These are phyloP conservation scores for Setaria viridis DNA, from an alignment of 202 grass and related monocot genomes.

Conservation along the genomic window DNA sequence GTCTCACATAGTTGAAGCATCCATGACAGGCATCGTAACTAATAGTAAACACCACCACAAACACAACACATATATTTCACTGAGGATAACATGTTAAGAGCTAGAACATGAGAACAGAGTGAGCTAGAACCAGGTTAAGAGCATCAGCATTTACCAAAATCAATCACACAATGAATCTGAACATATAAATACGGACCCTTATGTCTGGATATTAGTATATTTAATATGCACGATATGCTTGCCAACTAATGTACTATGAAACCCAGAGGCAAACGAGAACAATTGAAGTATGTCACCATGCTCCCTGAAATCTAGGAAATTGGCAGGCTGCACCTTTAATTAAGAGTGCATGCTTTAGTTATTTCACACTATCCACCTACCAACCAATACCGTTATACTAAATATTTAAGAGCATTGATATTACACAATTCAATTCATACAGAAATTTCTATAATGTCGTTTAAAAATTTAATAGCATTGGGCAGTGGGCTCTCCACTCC, in stretches of 20 bases:
- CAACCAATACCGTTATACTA: neutral
- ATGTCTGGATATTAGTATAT: neutral
- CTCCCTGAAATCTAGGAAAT: neutral
- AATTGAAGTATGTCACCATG: neutral
- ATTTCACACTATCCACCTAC: constrained; percentile 12
- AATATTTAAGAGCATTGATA: neutral
- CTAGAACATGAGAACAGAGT: neutral
- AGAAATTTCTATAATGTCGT: neutral
- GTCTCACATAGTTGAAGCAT: constrained; percentile 1
- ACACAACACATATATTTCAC: neutral
- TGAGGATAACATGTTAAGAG: neutral
- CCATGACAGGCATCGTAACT: neutral
- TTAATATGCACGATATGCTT: neutral
- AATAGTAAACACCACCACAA: constrained; percentile 29
- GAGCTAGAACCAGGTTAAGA: neutral
- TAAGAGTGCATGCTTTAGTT: constrained; percentile 6
- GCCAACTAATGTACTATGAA: neutral
- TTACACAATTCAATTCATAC: neutral
- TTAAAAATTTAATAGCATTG: neutral
- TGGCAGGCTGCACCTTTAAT: neutral
- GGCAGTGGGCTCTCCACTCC: neutral
- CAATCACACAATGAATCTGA: neutral
- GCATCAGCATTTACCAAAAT: constrained; percentile 13
- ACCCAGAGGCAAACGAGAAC: neutral
- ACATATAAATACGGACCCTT: neutral